Conservation (phyloP, 805 yeast genomes). For the Yarrowia keelungensis region DNA sequence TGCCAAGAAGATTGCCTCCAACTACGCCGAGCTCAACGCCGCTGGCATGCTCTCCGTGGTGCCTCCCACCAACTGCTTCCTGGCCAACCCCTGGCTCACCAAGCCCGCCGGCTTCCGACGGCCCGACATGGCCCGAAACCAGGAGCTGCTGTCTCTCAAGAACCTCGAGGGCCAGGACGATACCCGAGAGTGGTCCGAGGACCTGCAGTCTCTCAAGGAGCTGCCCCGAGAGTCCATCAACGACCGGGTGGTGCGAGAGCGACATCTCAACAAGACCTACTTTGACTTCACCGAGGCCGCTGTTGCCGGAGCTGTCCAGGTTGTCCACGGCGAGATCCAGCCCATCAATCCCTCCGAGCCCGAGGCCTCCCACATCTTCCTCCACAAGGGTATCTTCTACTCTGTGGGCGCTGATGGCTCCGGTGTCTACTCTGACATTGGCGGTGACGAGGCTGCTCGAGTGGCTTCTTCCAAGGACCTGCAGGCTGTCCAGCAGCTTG, state of each 20-base stretch:
- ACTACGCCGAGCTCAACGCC: constrained; percentile 53
- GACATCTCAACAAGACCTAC: constrained; percentile 69
- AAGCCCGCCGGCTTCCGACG: constrained; percentile 45
- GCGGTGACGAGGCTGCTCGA: constrained; percentile 87
- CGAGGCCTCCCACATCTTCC: constrained; percentile 65
- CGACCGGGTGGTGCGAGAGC: constrained; percentile 78
- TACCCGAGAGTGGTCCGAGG: constrained; percentile 87
- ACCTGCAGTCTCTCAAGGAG: constrained; percentile 81
- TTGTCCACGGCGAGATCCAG: constrained; percentile 72
- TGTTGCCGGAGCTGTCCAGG: constrained; percentile 76
- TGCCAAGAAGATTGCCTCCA: constrained; percentile 58
- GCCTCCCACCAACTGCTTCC: constrained; percentile 65
- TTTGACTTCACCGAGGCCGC: constrained; percentile 81
- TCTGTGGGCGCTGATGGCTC: constrained; percentile 76
- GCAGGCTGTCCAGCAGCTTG: constrained; percentile 70
- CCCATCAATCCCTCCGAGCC: constrained; percentile 85
- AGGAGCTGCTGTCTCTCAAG: constrained; percentile 59
- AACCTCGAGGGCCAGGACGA: constrained; percentile 67
- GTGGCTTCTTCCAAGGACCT: constrained; percentile 81
- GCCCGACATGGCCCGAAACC: constrained; percentile 69
- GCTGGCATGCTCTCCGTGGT: constrained; percentile 50
- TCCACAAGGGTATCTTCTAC: constrained; percentile 86
- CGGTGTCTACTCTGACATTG: constrained; percentile 68
- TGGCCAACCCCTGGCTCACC: constrained; percentile 83
- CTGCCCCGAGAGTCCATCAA: constrained; percentile 62